These are phyloP conservation scores for Elaeis oleifera DNA, from an alignment of 202 grass and related monocot species.

Conservation along the genomic window DNA sequence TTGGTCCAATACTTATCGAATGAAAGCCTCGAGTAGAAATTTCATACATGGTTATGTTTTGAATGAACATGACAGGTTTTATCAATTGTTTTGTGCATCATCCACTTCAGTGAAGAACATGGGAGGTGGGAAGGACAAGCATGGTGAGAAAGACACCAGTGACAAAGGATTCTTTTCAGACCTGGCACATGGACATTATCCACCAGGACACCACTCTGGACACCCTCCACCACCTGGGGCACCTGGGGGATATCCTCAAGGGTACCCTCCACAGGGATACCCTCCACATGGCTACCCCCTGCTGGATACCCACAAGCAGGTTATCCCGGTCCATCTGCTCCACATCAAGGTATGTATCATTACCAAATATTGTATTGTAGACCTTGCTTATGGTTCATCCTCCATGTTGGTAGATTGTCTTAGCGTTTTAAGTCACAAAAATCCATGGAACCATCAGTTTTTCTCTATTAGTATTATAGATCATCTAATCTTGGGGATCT, in stretches of 20 bases:
- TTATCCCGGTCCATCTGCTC: conserved; percentile 16
- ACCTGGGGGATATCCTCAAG: conserved; percentile 19
- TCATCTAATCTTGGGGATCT: no score
- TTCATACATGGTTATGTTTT: no score
- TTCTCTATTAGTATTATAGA: no score
- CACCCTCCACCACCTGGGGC: conserved; percentile 4
- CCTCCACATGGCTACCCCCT: conserved; percentile 5
- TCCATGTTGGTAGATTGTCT: no score
- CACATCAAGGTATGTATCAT: conserved; percentile 19
- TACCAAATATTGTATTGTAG: no score
- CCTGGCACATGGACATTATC: conserved; percentile 1
- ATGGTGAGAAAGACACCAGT: conserved; percentile 7
- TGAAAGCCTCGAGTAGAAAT: no score
- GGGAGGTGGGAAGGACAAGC: conserved; percentile 33
- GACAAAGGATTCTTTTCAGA: conserved; percentile 30
- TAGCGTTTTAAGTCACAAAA: no score
- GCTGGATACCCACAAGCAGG: conserved; percentile 1
- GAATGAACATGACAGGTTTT: no score
- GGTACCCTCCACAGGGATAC: conserved; percentile 13
- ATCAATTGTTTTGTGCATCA: no score
- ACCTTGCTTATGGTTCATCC: no score
- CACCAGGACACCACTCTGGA: not conserved
- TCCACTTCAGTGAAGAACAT: conserved; percentile 8
- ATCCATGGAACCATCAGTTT: no score
- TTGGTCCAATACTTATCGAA: no score